Percentiles rank a stretch among this genome's conserved stretches.
Evolutionary conservation across 2,329 filamentous ascomycete species (phyloP).

Genomic region (Pseudonectria buxi): DNA sequence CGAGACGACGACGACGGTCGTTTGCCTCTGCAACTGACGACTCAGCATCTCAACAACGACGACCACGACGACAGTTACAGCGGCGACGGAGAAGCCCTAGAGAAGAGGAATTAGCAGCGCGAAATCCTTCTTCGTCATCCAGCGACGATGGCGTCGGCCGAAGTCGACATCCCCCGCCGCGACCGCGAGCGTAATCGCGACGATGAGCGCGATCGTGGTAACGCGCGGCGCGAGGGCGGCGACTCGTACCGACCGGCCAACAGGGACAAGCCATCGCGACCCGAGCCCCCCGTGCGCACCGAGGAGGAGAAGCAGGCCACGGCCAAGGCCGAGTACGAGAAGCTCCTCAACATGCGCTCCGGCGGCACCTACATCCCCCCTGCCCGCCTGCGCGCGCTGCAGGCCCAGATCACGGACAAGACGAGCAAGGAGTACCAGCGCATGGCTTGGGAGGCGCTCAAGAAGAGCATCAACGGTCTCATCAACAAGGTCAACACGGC

Average conservation of each 20-base stretch:
- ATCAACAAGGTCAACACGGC: conserved; percentile 99
- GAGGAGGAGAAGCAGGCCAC: conserved; percentile 83
- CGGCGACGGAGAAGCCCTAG: too few relatives aligned
- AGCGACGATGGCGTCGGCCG: conserved; percentile 38
- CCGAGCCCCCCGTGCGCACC: conserved; percentile 38
- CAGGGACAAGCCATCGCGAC: conserved; percentile 28
- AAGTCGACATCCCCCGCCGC: conserved; percentile 34
- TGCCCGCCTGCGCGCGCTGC: conserved; percentile 79
- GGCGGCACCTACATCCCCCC: conserved; percentile 96
- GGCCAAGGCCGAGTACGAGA: conserved; percentile 89
- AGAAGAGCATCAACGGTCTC: conserved; percentile 96
- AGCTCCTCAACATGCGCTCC: conserved; percentile 84
- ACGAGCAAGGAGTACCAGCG: conserved; percentile 94
- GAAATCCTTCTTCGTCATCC: too few relatives aligned
- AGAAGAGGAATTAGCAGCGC: too few relatives aligned
- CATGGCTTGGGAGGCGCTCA: conserved; percentile 97
- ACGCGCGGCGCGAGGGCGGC: conserved; percentile 34
- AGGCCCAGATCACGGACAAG: conserved; percentile 96
- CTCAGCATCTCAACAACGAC: too few relatives aligned
- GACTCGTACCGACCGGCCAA: conserved; percentile 44
- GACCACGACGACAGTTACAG: too few relatives aligned
- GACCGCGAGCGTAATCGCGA: conserved; percentile 28
- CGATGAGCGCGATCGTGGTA: conserved; percentile 13
- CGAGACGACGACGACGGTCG: not conserved
- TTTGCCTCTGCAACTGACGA: not conserved